Evolutionary conservation across 1,284 basidiomycete genomes (phyloP).

Genomic region (Chalciporus sp.): DNA sequence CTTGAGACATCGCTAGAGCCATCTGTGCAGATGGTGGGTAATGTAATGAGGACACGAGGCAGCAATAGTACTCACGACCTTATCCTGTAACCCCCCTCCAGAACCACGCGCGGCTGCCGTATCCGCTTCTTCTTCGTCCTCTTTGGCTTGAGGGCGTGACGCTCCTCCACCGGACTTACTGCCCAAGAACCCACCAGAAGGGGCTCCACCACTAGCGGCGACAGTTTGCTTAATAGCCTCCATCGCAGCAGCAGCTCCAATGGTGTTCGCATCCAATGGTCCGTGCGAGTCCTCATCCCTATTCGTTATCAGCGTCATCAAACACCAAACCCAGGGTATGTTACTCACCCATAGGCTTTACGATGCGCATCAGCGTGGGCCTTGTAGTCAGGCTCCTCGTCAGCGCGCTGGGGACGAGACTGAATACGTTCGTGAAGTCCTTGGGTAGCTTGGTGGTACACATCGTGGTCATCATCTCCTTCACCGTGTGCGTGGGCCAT

Average conservation of each 20-base stretch:
- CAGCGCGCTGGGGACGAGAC: conserved; percentile 7
- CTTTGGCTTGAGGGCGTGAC: background rate
- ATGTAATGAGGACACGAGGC: background rate
- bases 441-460: conserved; percentile 25
- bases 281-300: conserved; percentile 25
- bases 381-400: conserved; percentile 10
- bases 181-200: conserved; percentile 20
- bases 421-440: conserved; percentile 27
- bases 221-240: conserved; percentile 35
- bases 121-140: conserved; percentile 16
- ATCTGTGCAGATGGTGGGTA: conserved; percentile 22
- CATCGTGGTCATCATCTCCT: conserved; percentile 16
- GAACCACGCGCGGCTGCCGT: conserved; percentile 4
- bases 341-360: conserved; percentile 36
- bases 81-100: conserved; percentile 32
- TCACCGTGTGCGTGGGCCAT: conserved; percentile 21
- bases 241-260: conserved; percentile 34
- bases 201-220: conserved; percentile 10
- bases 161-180: conserved; percentile 9
- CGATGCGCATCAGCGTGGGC: conserved; percentile 29
- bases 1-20: conserved; percentile 35
- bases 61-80: conserved; percentile 29
- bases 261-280: conserved; percentile 33
- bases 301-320: background rate
- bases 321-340: too few species aligned